A percentile compares a stretch with the other conserved stretches of the same genome.
phyloP scores from a whole-genome alignment of 2,329 filamentous ascomycete genomes.

The Arthrobotrys sinensis region DNA sequence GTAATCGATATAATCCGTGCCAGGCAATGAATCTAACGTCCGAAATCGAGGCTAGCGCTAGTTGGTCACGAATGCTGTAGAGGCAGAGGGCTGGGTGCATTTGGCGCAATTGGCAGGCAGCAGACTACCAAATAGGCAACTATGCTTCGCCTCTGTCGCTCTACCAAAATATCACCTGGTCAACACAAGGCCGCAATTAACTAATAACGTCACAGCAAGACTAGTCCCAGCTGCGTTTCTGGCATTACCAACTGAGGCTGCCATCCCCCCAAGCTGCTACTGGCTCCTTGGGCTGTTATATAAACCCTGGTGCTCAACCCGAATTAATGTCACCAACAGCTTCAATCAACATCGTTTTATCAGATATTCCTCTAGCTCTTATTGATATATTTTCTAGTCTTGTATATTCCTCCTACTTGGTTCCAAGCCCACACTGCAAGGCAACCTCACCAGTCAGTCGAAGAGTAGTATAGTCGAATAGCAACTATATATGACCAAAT shows the following conservation, averaged over 20 bases:
- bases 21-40: too few relatives aligned
- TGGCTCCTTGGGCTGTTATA: background rate
- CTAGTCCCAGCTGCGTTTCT: slow-evolving; percentile 1
- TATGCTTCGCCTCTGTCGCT: slow-evolving; percentile 7
- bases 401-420: too few relatives aligned
- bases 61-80: background rate
- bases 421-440: too few relatives aligned
- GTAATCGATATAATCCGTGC: too few relatives aligned
- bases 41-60: background rate
- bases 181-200: slow-evolving; percentile 13
- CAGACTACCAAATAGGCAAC: slow-evolving; percentile 9
- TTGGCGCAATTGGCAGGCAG: background rate
- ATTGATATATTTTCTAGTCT: too few relatives aligned
- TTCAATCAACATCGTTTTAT: too few relatives aligned
- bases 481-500: slow-evolving; percentile 17
- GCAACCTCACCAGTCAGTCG: too few relatives aligned
- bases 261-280: background rate
- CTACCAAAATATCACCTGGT: slow-evolving; percentile 5
- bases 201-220: slow-evolving; percentile 1
- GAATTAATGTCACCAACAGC: too few relatives aligned
- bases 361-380: too few relatives aligned
- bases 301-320: background rate
- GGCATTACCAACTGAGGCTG: background rate
- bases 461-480: too few relatives aligned
- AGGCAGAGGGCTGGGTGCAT: too few relatives aligned